These are phyloP conservation scores for Microcyclosporella mali DNA, from an alignment of 2,329 filamentous ascomycete genomes.

Conservation along the genomic window DNA sequence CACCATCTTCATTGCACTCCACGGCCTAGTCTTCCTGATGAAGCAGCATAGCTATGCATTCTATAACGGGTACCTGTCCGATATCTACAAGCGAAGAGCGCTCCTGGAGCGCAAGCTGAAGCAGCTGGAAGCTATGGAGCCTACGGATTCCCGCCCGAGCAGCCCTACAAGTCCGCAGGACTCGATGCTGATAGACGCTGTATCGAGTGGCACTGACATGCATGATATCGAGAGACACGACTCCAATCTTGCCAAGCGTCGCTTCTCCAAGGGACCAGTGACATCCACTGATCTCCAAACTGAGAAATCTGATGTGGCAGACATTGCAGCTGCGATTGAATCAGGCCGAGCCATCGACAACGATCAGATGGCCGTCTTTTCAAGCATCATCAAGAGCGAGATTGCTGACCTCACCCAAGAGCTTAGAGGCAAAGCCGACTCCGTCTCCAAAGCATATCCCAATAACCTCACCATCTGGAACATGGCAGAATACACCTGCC, in stretches of 20 bases:
- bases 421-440: conserved; percentile 56
- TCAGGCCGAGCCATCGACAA: conserved; percentile 54
- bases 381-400: conserved; percentile 60
- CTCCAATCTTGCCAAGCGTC: conserved; percentile 15
- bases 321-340: conserved; percentile 57
- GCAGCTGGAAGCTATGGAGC: conserved; percentile 51
- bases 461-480: conserved; percentile 56
- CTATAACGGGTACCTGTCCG: conserved; percentile 62
- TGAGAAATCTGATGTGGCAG: conserved; percentile 53
- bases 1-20: conserved; percentile 69
- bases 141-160: conserved; percentile 34
- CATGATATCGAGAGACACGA: conserved; percentile 4
- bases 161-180: conserved; percentile 25
- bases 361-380: conserved; percentile 59
- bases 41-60: conserved; percentile 77
- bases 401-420: conserved; percentile 60
- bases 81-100: conserved; percentile 51
- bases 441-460: conserved; percentile 53
- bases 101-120: conserved; percentile 48
- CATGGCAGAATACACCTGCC: conserved; percentile 62
- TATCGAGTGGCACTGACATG: conserved; percentile 17
- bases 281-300: conserved; percentile 40
- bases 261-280: conserved; percentile 34
- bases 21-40: conserved; percentile 71
- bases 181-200: conserved; percentile 5